Evolutionary conservation across 2,329 filamentous ascomycete species (phyloP).

Genomic region (Cryphonectria parasitica): DNA sequence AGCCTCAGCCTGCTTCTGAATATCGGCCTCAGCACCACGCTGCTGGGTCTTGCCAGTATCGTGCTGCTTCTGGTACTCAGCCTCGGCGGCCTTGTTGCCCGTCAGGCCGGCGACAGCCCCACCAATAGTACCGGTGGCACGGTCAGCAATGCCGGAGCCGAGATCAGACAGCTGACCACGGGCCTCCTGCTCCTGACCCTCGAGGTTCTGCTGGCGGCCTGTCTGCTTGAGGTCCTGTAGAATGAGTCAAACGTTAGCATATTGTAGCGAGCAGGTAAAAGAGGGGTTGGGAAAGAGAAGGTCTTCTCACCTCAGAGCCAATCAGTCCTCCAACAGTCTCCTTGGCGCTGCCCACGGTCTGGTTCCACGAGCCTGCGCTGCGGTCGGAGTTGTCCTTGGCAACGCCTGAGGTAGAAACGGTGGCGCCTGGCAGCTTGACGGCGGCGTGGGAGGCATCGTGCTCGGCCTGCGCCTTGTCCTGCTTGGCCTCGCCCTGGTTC

Average conservation of each 20-base stretch:
- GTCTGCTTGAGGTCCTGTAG: slow-evolving; percentile 69
- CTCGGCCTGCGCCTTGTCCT: slow-evolving; percentile 68
- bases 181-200: slow-evolving; percentile 81
- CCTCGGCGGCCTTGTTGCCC: slow-evolving; percentile 69
- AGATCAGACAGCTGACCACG: slow-evolving; percentile 79
- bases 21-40: slow-evolving; percentile 79
- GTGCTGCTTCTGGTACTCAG: slow-evolving; percentile 69
- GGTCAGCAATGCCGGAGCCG: slow-evolving; percentile 66
- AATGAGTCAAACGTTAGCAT: slow-evolving; percentile 11
- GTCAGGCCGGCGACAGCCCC: slow-evolving; percentile 72
- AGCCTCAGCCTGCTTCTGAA: slow-evolving; percentile 71
- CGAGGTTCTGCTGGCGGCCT: slow-evolving; percentile 77
- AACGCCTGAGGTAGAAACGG: slow-evolving; percentile 71
- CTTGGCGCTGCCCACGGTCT: slow-evolving; percentile 86
- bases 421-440: slow-evolving; percentile 72
- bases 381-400: slow-evolving; percentile 75
- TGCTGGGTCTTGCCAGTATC: slow-evolving; percentile 81
- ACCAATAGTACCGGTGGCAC: slow-evolving; percentile 73
- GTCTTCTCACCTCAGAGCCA: slow-evolving; percentile 65
- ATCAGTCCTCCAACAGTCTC: slow-evolving; percentile 76
- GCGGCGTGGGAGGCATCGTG: slow-evolving; percentile 76
- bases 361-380: slow-evolving; percentile 76
- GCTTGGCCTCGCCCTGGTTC: slow-evolving; percentile 64
- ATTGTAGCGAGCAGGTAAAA: not conserved
- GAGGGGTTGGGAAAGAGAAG: not conserved